A percentile compares a stretch with the other conserved stretches of the same genome.
Conservation (phyloP, 225 moss, liverwort and hornwort species). For the Physcomitrium patens region DNA sequence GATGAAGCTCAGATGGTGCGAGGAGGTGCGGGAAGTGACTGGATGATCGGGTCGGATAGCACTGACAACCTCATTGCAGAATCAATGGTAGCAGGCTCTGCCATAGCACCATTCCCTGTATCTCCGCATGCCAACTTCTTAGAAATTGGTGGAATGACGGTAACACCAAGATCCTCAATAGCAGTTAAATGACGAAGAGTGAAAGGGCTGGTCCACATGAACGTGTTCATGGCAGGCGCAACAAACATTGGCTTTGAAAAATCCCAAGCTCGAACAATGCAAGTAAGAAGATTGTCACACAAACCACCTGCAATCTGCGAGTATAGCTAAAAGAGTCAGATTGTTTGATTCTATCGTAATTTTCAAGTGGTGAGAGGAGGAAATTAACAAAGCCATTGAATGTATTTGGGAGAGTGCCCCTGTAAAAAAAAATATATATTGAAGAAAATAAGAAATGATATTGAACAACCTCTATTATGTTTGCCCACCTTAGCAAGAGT, state of each 20-base stretch:
- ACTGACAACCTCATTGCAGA: conserved; percentile 74
- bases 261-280: conserved; percentile 98
- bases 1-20: conserved; percentile 38
- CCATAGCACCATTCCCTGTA: conserved; percentile 94
- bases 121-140: conserved; percentile 96
- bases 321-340: not conserved
- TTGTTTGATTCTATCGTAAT: not conserved
- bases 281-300: conserved; percentile 95
- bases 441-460: not conserved
- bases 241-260: conserved; percentile 91
- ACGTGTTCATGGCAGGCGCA: conserved; percentile 97
- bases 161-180: conserved; percentile 72
- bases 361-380: not conserved
- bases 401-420: not conserved
- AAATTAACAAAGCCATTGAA: not conserved
- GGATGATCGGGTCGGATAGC: conserved; percentile 46
- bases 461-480: not conserved
- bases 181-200: conserved; percentile 75
- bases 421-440: not conserved
- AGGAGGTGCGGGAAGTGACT: conserved; percentile 44
- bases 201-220: conserved; percentile 97
- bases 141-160: conserved; percentile 78
- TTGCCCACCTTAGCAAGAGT: conserved; percentile 85
- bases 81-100: conserved; percentile 90
- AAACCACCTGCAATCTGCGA: conserved; percentile 86